phyloP scores from a whole-genome alignment of 2,329 filamentous ascomycete species.

The Truncatella angustata region DNA sequence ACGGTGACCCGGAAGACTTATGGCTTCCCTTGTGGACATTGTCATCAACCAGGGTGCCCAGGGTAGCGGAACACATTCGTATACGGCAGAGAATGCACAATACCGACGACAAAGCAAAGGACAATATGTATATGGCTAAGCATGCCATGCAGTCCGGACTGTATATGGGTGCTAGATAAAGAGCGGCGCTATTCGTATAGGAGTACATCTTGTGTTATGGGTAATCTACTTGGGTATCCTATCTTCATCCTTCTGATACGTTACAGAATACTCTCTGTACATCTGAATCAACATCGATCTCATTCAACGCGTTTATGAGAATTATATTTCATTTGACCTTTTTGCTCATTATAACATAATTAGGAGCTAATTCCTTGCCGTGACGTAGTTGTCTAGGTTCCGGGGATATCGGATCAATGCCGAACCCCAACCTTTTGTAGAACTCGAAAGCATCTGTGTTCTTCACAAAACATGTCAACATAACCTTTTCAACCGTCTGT shows the following conservation, averaged over 20 bases:
- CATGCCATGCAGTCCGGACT: no score
- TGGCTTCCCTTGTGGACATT: background rate
- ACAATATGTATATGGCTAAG: background rate
- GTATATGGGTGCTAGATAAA: no score
- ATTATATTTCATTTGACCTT: conserved; percentile 18
- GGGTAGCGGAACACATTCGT: conserved; percentile 3
- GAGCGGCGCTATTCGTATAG: no score
- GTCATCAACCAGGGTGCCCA: background rate
- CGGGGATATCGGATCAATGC: conserved; percentile 54
- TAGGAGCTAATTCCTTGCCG: conserved; percentile 51
- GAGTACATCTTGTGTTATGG: no score
- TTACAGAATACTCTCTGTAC: no score
- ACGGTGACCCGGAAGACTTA: background rate
- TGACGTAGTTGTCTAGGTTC: conserved; percentile 49
- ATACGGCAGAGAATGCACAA: background rate
- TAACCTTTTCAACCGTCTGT: conserved; percentile 59
- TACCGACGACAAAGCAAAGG: background rate
- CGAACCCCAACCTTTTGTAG: conserved; percentile 61
- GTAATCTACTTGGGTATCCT: no score
- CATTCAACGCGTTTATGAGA: no score
- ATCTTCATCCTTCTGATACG: no score
- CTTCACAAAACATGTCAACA: conserved; percentile 70
- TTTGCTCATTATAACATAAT: conserved; percentile 62
- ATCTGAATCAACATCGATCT: no score
- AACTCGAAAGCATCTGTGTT: conserved; percentile 59